Base-by-base conservation (phyloP, 2,329 filamentous ascomycete species). In the Botrytis aclada region DNA sequence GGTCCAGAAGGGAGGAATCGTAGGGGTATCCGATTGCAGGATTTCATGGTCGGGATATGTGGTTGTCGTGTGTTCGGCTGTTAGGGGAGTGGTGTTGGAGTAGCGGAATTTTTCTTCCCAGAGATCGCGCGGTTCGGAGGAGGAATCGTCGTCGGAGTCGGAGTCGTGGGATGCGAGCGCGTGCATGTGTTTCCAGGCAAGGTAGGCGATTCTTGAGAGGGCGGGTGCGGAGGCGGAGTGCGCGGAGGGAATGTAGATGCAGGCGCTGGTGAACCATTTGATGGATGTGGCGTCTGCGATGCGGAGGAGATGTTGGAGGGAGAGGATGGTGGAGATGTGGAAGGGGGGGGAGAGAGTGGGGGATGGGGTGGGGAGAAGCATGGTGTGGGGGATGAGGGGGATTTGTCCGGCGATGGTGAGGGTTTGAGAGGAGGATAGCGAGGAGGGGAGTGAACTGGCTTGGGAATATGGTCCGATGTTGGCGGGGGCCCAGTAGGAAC, bases 391-490 rank as follows among this genome's bases (percentile, higher is more conserved):
- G 8, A 95, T 83, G 5, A 99, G 87, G 2, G 95, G 94, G 67
- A 99, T 98, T 82, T 98, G 96, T 0, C 96, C 96, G 0, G 96
- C 95, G 51, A 98, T 86, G 71, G 90, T 90, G 25, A 95, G 75
- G 80, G 60, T 78, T 77, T 29, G 63, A 74, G 79, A 75, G 41
- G 80, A 70, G 4, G 78, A 77, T 12, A 73, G 45, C 25, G 67
- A 58, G 6, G 85, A 79, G 18, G 84, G 84, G 18, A 89, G 83
- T 3, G 87, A 85, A 67, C 96, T 89, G 6, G 94, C 94, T 83
- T 99, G 96, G 72, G 95, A 98, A 82, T 98, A 98, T 0, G 96
- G 96, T 0, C 96, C 96, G 71, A 99, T 98, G 80, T 98, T 98
- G 32, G 96, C 95, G 0, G 96, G 96, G 0, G 96, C 96, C 96